Evolutionary conservation across 192 early-diverging fungal genomes (phyloP).

Genomic region (Coemansia brasiliensis): DNA sequence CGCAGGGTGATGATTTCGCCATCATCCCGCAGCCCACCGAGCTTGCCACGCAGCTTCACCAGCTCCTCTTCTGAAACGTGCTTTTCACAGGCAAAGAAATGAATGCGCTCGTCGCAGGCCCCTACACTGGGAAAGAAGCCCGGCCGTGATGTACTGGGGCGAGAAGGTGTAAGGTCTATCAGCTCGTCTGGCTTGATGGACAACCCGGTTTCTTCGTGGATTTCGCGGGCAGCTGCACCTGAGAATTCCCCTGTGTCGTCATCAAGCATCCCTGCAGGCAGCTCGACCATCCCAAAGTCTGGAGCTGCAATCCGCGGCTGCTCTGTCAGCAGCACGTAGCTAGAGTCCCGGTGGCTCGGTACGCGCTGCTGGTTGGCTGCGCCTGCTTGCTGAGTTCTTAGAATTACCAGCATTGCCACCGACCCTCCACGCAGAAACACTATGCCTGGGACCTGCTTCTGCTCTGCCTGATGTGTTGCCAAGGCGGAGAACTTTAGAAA

Average conservation of each 20-base stretch:
- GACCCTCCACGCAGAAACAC: constrained; percentile 82
- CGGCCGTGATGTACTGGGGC: constrained; percentile 27
- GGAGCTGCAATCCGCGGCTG: constrained; percentile 76
- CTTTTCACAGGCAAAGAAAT: constrained; percentile 71
- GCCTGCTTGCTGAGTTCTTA: constrained; percentile 48
- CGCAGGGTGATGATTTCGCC: constrained; percentile 77
- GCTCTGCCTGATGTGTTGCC: constrained; percentile 52
- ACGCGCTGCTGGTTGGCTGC: not conserved
- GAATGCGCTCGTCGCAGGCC: constrained; percentile 78
- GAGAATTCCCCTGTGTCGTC: constrained; percentile 65
- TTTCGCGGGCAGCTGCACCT: constrained; percentile 75
- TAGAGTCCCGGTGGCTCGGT: constrained; percentile 29
- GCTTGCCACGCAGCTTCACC: constrained; percentile 58
- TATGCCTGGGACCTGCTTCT: constrained; percentile 64
- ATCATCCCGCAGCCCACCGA: constrained; percentile 69
- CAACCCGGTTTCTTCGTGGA: constrained; percentile 82
- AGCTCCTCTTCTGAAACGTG: constrained; percentile 56
- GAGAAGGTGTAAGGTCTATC: constrained; percentile 60
- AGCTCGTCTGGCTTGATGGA: constrained; percentile 61
- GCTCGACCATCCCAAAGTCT: constrained; percentile 61
- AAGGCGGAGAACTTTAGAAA: constrained; percentile 74
- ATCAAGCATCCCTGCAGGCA: constrained; percentile 88
- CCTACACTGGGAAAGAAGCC: constrained; percentile 76
- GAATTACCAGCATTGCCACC: constrained; percentile 68
- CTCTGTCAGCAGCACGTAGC: constrained; percentile 65